Evolutionary conservation across 805 yeast genomes (phyloP), one percentile per base, ranked within the genome.

Genomic region (Torulaspora quercuum): DNA sequence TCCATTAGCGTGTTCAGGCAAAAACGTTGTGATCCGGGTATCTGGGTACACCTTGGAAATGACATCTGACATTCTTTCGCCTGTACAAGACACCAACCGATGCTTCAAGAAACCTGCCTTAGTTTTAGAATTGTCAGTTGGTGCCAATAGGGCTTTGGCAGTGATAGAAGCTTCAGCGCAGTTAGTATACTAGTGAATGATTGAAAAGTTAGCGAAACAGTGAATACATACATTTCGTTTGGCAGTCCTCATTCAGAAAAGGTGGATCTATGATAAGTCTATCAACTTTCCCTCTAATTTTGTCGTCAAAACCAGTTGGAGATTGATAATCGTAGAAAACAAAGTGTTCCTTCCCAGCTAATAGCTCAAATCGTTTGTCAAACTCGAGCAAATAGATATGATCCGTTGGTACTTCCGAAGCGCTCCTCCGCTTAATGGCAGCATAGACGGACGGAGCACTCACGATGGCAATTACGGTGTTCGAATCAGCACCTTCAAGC

Each of bases 401-500:
- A 35, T 76, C 51, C 0, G 87, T 84, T 24, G 89, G 89, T 23
- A 82, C 46, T 3, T 68, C 65, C 5, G 59, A 60, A 6, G 59
- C 58, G 3, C 76, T 75, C 34, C 74, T 68, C 40, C 74, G 73
- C 45, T 70, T 72, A 28, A 87, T 74, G 0, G 90, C 92, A 1
- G 95, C 94, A 63, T 81, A 88, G 3, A 86, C 95, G 0, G 95
- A 83, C 12, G 97, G 96, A 1, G 96, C 95, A 64, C 89, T 78
- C 1, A 83, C 85, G 35, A 88, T 72, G 33, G 82, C 84, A 28
- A 88, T 71, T 1, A 77, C 78, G 0, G 94, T 83, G 24, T 73
- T 69, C 36, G 71, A 72, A 47, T 80, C 82, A 1, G 94, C 92
- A 6, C 86, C 92, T 22, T 80, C 84, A 9, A 87, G 60, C 26